Conservation (phyloP, 2,329 filamentous ascomycete species). For the Myriangium duriaei region DNA sequence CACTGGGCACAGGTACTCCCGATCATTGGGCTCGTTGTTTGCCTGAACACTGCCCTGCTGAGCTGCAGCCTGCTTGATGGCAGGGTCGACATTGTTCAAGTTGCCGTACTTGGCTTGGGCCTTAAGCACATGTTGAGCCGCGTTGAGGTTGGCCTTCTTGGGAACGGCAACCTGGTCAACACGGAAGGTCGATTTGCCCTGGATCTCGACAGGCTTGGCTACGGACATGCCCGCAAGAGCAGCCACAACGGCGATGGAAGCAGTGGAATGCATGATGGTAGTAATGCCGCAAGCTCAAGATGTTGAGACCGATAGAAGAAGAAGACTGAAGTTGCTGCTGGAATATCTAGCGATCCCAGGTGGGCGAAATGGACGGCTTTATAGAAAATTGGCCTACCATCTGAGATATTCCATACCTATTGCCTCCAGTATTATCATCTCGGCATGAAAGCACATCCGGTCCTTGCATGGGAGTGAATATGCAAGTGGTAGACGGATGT, state of each 20-base stretch:
- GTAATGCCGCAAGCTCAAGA: not conserved
- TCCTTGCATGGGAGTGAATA: too few relatives aligned
- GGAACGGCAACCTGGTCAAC: conserved; percentile 18
- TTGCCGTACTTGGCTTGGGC: conserved; percentile 13
- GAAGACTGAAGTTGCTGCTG: not conserved
- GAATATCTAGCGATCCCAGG: not conserved
- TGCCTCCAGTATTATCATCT: too few relatives aligned
- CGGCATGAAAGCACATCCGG: too few relatives aligned
- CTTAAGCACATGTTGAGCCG: conserved; percentile 17
- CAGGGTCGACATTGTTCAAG: conserved; percentile 6
- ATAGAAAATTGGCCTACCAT: too few relatives aligned
- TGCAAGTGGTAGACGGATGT: too few relatives aligned
- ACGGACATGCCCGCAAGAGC: conserved; percentile 19
- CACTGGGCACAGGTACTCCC: conserved; percentile 39
- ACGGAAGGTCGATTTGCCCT: conserved; percentile 17
- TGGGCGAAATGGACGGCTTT: not conserved
- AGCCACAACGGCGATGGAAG: conserved; percentile 18
- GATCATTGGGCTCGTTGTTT: conserved; percentile 20
- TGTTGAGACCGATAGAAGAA: not conserved
- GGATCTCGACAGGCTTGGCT: conserved; percentile 18
- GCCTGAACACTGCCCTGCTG: conserved; percentile 16
- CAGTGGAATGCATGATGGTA: conserved; percentile 17
- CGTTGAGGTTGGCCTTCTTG: conserved; percentile 4
- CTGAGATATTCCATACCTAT: not conserved
- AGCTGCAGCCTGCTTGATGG: conserved; percentile 19